Evolutionary conservation across 768 basidiomycete genomes (phyloP), one percentile per base, ranked within the genome.

Genomic region (Omphalotus guepiniiformis): DNA sequence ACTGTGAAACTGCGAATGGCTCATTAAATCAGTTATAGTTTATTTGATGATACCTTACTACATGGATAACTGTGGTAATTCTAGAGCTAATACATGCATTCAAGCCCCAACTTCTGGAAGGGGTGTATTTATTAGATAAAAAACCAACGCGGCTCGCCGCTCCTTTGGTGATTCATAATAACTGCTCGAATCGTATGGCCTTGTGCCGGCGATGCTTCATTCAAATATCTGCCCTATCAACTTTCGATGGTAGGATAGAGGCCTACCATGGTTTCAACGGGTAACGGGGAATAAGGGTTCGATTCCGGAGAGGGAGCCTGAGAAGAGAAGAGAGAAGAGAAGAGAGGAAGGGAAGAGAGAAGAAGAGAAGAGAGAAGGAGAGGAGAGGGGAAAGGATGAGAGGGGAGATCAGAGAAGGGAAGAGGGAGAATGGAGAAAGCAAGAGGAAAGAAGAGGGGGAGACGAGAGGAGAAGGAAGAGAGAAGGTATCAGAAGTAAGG

Each of bases 21-120:
- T 83, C 81, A 82, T 83, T 83, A 83, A 79, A 82, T 82, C 80
- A 82, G 81, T 82, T 82, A 82, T 82, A 78, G 79, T 83, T 83
- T 79, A 80, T 82, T 82, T 80, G 81, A 82, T 80, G 77, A 70
- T 81, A 73, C 62, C 73, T 78, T 78, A 71, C 78, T 82, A 82
- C n/a, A n/a, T n/a, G n/a, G n/a, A n/a, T n/a, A n/a, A n/a, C n/a
- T n/a, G n/a, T n/a, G n/a, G n/a, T n/a, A 82, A 81, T 80, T 81
- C 78, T 80, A 80, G 78, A 80, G 79, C 80, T 80, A 78, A 78
- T 77, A 78, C 75, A 80, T 83, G 81, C 81, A 74, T 73, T 70
- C 70, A 75, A 77, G 76, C 76, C 78, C 78, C 75, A 70, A 81
- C 81, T 80, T 77, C 74, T 64, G 75, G 78, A 65, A 82, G 78